Evolutionary conservation across 805 yeast genomes (phyloP), one percentile per base, ranked within the genome.

Genomic region (Wickerhamia fluorescens): DNA sequence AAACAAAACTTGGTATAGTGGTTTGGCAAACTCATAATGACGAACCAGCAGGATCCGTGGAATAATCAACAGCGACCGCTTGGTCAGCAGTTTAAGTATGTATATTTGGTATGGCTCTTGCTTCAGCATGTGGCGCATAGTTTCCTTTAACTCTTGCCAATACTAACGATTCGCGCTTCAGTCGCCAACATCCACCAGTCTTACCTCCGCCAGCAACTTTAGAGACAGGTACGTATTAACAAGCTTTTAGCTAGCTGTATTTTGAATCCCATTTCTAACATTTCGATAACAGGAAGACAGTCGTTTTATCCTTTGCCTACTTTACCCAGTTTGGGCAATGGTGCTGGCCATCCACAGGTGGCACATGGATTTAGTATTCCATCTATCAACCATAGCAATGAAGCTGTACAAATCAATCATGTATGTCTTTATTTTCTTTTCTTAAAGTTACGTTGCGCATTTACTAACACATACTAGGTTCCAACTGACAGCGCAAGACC

Each of bases 111-210:
- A 21, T 12, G 4, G 12, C 24, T n/a, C n/a, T n/a, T n/a, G n/a
- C n/a, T n/a, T n/a, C n/a, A 21, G 24, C 24, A 17, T 17, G 11
- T 15, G 16, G n/a, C n/a, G 16, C 16, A 23, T 17, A 12, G 20
- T 16, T 10, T 14, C 3, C n/a, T 10, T 14, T 5, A 14, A 16
- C 11, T 10, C 9, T 13, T 13, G 11, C 23, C 11, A 13, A 27
- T 14, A 19, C 18, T 22, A 18, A 27, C 18, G n/a, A n/a, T n/a
- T n/a, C n/a, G n/a, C n/a, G 24, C 13, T 29, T 28, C 36, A 71
- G 77, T 41, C 76, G 73, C 45, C 78, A 69, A 49, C 71, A 59
- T 27, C 74, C 76, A 5, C 78, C 78, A 7, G 76, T 73, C 11
- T 58, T 73, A 36, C 79, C 78, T 5, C 78, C 79, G 8, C 78